phyloP scores from a whole-genome alignment of 192 early-diverging fungal genomes.

The Coemansia sp. region DNA sequence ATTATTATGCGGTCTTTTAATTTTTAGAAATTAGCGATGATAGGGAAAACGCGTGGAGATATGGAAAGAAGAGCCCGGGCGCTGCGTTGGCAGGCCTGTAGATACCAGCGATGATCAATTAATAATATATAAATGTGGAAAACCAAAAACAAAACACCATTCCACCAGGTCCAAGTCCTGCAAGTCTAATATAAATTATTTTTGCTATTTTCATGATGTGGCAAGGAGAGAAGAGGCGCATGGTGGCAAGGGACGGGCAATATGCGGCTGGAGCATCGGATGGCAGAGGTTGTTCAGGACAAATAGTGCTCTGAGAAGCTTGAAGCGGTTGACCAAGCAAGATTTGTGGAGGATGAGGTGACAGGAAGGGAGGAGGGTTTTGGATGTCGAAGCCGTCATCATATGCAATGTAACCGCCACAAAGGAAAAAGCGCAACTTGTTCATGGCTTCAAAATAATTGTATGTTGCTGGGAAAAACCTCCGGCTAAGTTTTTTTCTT shows the following conservation, averaged over 20 bases:
- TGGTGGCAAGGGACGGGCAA: constrained; percentile 3
- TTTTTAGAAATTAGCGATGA: neutral
- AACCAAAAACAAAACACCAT: neutral
- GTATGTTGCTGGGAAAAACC: neutral
- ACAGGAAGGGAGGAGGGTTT: neutral
- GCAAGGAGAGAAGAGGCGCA: neutral
- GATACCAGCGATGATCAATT: neutral
- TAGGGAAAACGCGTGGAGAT: neutral
- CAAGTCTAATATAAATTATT: neutral
- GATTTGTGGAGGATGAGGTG: constrained; percentile 2
- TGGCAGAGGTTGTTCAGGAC: neutral
- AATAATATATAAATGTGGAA: neutral
- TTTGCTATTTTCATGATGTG: neutral
- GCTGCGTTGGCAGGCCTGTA: neutral
- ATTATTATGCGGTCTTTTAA: neutral
- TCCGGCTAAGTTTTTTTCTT: neutral
- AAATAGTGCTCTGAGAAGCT: constrained; percentile 13
- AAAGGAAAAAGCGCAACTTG: neutral
- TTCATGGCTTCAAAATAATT: neutral
- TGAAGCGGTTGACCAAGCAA: constrained; percentile 1
- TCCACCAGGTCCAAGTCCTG: neutral
- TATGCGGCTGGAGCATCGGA: neutral
- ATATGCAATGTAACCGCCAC: neutral
- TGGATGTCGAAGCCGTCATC: neutral
- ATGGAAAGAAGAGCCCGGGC: neutral